Conservation (phyloP, 768 basidiomycete species). For the Mrakia frigida region DNA sequence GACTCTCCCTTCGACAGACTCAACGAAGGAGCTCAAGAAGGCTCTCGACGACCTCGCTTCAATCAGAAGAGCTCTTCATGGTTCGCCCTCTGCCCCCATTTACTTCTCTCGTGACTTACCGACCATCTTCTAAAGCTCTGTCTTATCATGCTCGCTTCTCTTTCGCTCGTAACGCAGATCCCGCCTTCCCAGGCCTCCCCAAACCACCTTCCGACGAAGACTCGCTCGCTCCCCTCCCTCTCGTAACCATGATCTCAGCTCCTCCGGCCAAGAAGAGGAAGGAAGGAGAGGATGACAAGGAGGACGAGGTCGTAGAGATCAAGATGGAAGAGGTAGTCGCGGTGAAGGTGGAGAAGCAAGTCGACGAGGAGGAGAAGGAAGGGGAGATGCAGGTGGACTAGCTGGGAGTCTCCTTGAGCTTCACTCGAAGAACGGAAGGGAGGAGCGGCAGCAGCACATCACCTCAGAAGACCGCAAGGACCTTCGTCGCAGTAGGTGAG, state of each 20-base stretch:
- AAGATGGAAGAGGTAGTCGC: slow-evolving; percentile 27
- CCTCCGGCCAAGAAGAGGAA: neutral
- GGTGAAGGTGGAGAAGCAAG: slow-evolving; percentile 32
- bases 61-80: neutral
- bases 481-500: too few relatives aligned
- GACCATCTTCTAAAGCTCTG: too few relatives aligned
- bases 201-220: slow-evolving; percentile 6
- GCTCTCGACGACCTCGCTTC: slow-evolving; percentile 13
- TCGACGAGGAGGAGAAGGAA: neutral
- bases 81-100: neutral
- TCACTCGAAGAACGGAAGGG: too few relatives aligned
- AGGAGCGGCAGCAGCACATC: too few relatives aligned
- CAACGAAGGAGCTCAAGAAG: neutral
- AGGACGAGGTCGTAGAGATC: slow-evolving; percentile 18
- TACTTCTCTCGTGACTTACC: too few relatives aligned
- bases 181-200: slow-evolving; percentile 3
- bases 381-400: slow-evolving; percentile 14
- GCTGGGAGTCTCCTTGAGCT: neutral
- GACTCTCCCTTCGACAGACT: neutral
- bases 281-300: slow-evolving; percentile 1
- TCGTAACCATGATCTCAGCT: slow-evolving; percentile 21
- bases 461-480: too few relatives aligned
- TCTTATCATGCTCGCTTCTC: too few relatives aligned
- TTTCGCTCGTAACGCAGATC: neutral
- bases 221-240: slow-evolving; percentile 18